These are phyloP conservation scores for Arctium lappa DNA, from an alignment of 129 eudicot species.

Conservation along the genomic window DNA sequence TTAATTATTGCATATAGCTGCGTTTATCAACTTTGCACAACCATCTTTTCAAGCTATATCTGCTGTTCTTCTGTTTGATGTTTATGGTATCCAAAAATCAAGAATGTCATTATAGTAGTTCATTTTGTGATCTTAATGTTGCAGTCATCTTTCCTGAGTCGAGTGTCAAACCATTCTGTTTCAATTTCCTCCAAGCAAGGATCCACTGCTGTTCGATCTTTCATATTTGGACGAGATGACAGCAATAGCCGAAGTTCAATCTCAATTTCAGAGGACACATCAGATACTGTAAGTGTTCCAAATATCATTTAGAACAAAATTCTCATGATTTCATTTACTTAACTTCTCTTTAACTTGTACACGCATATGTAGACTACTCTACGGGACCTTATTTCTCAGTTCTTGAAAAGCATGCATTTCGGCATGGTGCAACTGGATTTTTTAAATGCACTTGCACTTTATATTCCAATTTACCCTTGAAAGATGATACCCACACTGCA, in stretches of 20 bases:
- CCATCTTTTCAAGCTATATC: too few species aligned
- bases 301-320: background rate
- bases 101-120: background rate
- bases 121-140: constrained; percentile 8
- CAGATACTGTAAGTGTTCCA: constrained; percentile 47
- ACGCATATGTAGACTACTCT: background rate
- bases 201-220: constrained; percentile 42
- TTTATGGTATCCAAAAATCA: background rate
- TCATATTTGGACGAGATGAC: constrained; percentile 88
- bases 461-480: background rate
- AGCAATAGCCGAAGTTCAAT: constrained; percentile 81
- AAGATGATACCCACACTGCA: background rate
- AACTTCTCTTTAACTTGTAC: background rate
- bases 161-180: constrained; percentile 44
- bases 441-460: background rate
- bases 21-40: too few species aligned
- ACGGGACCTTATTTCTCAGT: background rate
- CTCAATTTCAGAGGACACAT: constrained; percentile 53
- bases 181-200: constrained; percentile 53
- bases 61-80: background rate
- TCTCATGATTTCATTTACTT: background rate
- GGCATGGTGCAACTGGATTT: background rate
- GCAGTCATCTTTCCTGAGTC: constrained; percentile 82
- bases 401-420: background rate
- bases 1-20: too few species aligned